Conservation (phyloP, 140 eudicot genomes). For the Flaveria floridana region DNA sequence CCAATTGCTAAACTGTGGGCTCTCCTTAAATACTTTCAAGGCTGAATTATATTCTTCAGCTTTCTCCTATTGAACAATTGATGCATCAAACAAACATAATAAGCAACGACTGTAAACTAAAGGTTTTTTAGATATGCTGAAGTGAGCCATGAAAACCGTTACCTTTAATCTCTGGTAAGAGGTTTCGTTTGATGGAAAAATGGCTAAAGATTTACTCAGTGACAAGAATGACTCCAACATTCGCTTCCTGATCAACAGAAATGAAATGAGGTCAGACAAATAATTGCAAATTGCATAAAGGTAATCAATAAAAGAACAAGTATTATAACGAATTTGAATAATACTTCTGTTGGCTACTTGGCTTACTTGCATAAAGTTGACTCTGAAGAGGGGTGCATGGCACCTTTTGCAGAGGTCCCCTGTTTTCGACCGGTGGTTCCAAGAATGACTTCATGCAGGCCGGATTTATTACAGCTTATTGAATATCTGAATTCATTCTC, state of each 20-base stretch:
- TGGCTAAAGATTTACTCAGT: slow-evolving; percentile 38
- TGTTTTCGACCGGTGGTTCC: slow-evolving; percentile 87
- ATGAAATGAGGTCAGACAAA: slow-evolving; percentile 18
- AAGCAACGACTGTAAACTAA: not conserved
- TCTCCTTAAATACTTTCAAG: slow-evolving; percentile 62
- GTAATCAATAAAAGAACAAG: not conserved
- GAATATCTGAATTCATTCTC: slow-evolving; percentile 54
- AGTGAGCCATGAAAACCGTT: slow-evolving; percentile 11
- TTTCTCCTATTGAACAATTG: slow-evolving; percentile 48
- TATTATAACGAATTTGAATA: not conserved
- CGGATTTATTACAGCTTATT: slow-evolving; percentile 80
- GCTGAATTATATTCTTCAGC: slow-evolving; percentile 55
- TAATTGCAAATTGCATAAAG: slow-evolving; percentile 16
- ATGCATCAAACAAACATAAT: slow-evolving; percentile 17
- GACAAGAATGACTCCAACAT: slow-evolving; percentile 65
- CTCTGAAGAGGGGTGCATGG: slow-evolving; percentile 68
- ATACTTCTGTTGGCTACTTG: slow-evolving; percentile 26
- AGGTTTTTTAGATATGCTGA: not conserved
- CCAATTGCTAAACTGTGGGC: slow-evolving; percentile 80
- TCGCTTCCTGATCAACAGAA: slow-evolving; percentile 55
- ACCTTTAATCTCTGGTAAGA: slow-evolving; percentile 77
- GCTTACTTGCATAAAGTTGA: slow-evolving; percentile 90
- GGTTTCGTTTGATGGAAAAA: slow-evolving; percentile 28
- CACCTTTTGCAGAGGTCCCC: slow-evolving; percentile 85
- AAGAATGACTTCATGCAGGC: slow-evolving; percentile 79